Conservation (phyloP, 768 basidiomycete genomes). For the Leucogyrophana mollusca region DNA sequence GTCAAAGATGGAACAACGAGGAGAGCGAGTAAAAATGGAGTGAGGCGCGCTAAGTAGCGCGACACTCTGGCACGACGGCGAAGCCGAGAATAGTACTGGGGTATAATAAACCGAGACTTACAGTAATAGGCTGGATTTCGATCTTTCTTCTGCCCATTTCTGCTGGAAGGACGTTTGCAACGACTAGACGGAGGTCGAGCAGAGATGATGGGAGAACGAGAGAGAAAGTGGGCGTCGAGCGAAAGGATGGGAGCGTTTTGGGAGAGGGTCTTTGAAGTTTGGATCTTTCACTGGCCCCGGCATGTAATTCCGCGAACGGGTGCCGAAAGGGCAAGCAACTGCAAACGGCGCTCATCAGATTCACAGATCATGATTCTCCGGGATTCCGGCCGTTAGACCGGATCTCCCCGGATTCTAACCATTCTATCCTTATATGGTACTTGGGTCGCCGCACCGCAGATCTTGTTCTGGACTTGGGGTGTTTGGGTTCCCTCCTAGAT, state of each 20-base stretch:
- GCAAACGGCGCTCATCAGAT: conserved; percentile 37
- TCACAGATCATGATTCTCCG: conserved; percentile 24
- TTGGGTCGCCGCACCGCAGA: background rate
- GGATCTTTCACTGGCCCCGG: conserved; percentile 30
- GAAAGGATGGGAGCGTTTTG: conserved; percentile 33
- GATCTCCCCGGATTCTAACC: conserved; percentile 27
- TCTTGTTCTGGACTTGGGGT: too few relatives aligned
- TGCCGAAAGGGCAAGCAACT: conserved; percentile 33
- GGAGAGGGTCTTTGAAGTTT: conserved; percentile 28
- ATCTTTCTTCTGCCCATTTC: conserved; percentile 78
- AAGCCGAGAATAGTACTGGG: conserved; percentile 19
- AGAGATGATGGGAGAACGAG: conserved; percentile 21
- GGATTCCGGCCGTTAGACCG: conserved; percentile 13
- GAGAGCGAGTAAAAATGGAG: conserved; percentile 29
- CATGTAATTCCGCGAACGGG: conserved; percentile 38
- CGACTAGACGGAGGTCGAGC: background rate
- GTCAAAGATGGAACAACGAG: conserved; percentile 30
- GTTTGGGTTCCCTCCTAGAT: too few relatives aligned
- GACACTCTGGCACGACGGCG: conserved; percentile 2
- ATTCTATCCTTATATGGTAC: background rate
- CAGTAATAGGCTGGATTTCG: conserved; percentile 79
- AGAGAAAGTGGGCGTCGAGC: conserved; percentile 14
- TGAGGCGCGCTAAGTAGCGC: conserved; percentile 7
- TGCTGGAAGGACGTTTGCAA: background rate
- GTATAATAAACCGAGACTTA: conserved; percentile 37